A percentile compares a stretch with the other conserved stretches of the same genome.
Evolutionary conservation across 768 basidiomycete genomes (phyloP).

Genomic region (Suillus bovinus): DNA sequence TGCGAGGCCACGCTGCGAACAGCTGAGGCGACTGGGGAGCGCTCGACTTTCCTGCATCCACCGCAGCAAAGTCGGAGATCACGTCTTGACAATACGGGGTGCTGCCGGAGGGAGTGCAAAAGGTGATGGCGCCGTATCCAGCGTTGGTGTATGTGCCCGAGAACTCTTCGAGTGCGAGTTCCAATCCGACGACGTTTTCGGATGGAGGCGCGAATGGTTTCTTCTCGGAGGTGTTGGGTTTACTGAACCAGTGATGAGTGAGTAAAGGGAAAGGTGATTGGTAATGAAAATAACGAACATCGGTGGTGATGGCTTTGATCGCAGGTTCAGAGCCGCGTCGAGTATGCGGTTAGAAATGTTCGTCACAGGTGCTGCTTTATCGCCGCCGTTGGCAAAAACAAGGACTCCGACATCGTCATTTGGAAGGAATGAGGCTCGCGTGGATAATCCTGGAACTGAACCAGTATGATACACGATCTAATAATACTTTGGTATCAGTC

Average conservation of each 20-base stretch:
- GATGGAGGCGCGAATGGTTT: background rate
- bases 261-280: background rate
- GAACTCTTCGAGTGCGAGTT: slow-evolving; percentile 26
- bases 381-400: slow-evolving; percentile 34
- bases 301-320: background rate
- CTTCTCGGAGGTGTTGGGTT: background rate
- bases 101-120: slow-evolving; percentile 32
- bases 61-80: slow-evolving; percentile 27
- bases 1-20: slow-evolving; percentile 33
- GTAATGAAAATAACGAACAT: slow-evolving; percentile 11
- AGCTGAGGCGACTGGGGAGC: slow-evolving; percentile 18
- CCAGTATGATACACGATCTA: slow-evolving; percentile 40
- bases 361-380: slow-evolving; percentile 15
- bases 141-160: slow-evolving; percentile 38
- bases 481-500: background rate
- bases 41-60: slow-evolving; percentile 20
- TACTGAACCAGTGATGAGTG: background rate
- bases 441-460: slow-evolving; percentile 34
- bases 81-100: slow-evolving; percentile 27
- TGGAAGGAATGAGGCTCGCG: slow-evolving; percentile 35
- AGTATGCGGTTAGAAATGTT: slow-evolving; percentile 21
- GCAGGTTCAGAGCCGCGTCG: slow-evolving; percentile 22
- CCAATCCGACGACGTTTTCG: background rate
- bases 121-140: slow-evolving; percentile 39
- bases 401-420: slow-evolving; percentile 36